Evolutionary conservation across 2,329 filamentous ascomycete genomes (phyloP), one percentile per base, ranked within the genome.

Genomic region (Botrytis fragariae): DNA sequence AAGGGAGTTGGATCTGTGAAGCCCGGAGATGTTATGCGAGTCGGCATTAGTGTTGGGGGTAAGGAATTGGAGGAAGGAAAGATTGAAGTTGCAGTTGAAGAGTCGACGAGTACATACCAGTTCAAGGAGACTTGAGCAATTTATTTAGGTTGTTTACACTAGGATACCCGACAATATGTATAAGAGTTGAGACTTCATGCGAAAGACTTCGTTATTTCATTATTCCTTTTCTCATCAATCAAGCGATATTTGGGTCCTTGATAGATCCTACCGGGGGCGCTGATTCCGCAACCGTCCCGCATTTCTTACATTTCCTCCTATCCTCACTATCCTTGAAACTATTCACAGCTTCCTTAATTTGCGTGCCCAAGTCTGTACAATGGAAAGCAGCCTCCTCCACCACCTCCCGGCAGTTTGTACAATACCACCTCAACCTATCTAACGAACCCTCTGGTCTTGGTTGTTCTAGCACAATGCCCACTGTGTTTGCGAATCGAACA

Each of bases 381-480:
- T 96, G 90, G 80, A 99, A 98, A 18, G 87, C 85, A 61, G 91
- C 92, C 86, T 98, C 95, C 83, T 97, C 92, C 10, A 98, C 95
- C 76, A 95, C 83, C 73, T 87, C 86, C 22, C 85, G 84, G 81
- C 94, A 97, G 69, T 83, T 83, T 37, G 74, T 84, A 83, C 96
- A 98, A 84, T 98, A 98, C 95, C 95, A 98, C 76, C 94, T 86
- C 88, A 98, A 88, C 72, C 88, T 87, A 85, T 98, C 95, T 73
- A 95, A 77, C 42, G 89, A 90, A 7, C 83, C 89, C 57, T 87
- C 84, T 0, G 93, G 93, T 18, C 96, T 87, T 59, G 89, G 89
- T 86, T 97, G 93, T 86, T 98, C 95, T 74, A 98, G 86, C 48
- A 98, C 95, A 68, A 98, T 87, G 45, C 95, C 95, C n/a, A 98